A percentile compares a stretch with the other conserved stretches of the same genome.
phyloP scores from a whole-genome alignment of 2,329 filamentous ascomycete species.

The Xylaria multiplex region DNA sequence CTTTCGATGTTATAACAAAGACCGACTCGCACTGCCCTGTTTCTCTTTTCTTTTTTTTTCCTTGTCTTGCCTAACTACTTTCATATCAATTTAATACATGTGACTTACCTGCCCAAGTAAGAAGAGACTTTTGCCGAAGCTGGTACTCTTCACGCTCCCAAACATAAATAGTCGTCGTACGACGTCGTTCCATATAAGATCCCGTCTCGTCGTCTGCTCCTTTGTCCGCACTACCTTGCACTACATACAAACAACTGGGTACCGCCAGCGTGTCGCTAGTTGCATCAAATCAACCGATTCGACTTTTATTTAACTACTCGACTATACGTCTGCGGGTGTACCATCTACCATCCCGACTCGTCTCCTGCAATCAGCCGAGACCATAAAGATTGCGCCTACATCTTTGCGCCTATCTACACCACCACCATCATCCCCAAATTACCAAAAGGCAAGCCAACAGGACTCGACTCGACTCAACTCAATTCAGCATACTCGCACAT shows the following conservation, averaged over 20 bases:
- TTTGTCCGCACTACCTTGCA: conserved; percentile 19
- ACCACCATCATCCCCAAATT: too few species aligned
- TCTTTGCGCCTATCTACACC: neutral
- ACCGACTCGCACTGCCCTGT: conserved; percentile 26
- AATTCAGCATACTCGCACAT: neutral
- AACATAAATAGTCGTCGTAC: conserved; percentile 41
- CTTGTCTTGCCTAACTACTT: conserved; percentile 31
- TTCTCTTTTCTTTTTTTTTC: conserved; percentile 23
- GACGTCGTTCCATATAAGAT: conserved; percentile 41
- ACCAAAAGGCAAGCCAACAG: too few species aligned
- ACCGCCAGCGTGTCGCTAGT: conserved; percentile 7
- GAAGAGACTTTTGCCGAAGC: conserved; percentile 16
- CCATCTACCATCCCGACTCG: neutral
- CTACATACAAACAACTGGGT: conserved; percentile 1
- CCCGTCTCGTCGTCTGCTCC: conserved; percentile 1
- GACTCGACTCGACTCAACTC: too few species aligned
- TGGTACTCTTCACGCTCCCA: conserved; percentile 2
- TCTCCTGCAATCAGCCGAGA: neutral
- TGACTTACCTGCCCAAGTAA: conserved; percentile 17
- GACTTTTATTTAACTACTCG: conserved; percentile 1
- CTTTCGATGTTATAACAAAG: conserved; percentile 29
- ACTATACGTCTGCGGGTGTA: neutral
- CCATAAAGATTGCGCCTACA: neutral
- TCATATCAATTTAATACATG: conserved; percentile 29
- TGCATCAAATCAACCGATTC: neutral